Evolutionary conservation across 2,329 filamentous ascomycete species (phyloP).

Genomic region (Fusarium nisikadoi): DNA sequence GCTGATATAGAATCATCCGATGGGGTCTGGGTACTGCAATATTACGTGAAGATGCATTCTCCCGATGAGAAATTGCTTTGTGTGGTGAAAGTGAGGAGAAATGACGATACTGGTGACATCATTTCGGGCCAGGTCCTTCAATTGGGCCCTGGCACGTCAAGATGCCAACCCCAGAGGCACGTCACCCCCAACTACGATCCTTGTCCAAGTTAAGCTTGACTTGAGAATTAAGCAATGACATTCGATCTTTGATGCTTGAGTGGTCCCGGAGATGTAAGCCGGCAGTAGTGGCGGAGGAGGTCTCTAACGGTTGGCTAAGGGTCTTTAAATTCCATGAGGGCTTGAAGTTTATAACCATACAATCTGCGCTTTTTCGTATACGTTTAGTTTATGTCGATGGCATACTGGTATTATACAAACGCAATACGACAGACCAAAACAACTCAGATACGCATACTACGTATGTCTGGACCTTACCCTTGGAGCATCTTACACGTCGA

Average conservation of each 20-base stretch:
- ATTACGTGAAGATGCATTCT: conserved; percentile 20
- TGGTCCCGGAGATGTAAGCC: conserved; percentile 9
- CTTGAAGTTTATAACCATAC: conserved; percentile 19
- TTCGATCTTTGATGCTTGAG: neutral
- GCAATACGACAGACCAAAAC: neutral
- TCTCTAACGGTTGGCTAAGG: conserved; percentile 1
- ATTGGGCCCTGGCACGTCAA: conserved; percentile 18
- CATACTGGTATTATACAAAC: neutral
- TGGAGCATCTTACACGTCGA: neutral
- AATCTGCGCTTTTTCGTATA: neutral
- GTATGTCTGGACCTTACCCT: neutral
- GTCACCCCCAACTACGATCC: conserved; percentile 17
- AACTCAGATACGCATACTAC: conserved; percentile 2
- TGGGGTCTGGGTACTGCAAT: conserved; percentile 1
- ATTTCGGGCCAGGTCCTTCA: conserved; percentile 2
- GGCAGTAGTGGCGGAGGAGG: conserved; percentile 7
- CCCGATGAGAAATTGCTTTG: conserved; percentile 9
- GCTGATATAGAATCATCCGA: neutral
- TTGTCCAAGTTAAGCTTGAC: conserved; percentile 18
- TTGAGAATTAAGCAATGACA: conserved; percentile 12
- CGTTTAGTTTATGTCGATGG: neutral
- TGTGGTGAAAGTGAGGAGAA: neutral
- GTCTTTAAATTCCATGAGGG: neutral
- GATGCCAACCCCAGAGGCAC: conserved; percentile 2
- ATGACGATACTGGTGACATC: conserved; percentile 43